These are phyloP conservation scores for Cystobasidium onofrii DNA, from an alignment of 768 basidiomycete species.

Conservation along the genomic window DNA sequence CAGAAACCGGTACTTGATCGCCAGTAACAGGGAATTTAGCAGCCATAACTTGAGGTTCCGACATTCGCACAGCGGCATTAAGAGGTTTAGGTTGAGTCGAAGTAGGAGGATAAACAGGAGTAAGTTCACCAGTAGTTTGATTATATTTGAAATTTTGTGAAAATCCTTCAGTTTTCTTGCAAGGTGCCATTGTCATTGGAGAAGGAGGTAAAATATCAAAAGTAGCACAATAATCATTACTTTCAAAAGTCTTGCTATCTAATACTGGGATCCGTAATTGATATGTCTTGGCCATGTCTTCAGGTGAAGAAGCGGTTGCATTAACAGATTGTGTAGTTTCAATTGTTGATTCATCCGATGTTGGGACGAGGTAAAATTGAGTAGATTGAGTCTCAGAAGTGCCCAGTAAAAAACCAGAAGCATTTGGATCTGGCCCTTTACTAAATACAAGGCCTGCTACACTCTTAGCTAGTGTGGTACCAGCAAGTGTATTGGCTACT, in stretches of 20 bases:
- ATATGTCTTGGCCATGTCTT: constrained; percentile 6
- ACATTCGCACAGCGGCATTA: constrained; percentile 6
- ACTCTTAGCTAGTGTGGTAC: constrained; percentile 34
- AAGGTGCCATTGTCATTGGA: constrained; percentile 35
- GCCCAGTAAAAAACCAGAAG: constrained; percentile 35
- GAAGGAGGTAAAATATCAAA: constrained; percentile 37
- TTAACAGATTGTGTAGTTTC: neutral
- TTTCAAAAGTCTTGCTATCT: constrained; percentile 31
- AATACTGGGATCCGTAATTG: constrained; percentile 37
- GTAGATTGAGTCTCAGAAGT: constrained; percentile 38
- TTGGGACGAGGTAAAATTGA: constrained; percentile 38
- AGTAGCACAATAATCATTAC: constrained; percentile 39
- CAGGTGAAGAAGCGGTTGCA: neutral
- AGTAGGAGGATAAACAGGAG: constrained; percentile 24
- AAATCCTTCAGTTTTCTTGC: constrained; percentile 35
- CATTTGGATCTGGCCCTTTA: constrained; percentile 19
- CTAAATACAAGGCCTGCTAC: constrained; percentile 38
- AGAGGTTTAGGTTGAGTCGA: neutral
- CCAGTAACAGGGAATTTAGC: neutral
- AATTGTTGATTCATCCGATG: constrained; percentile 25
- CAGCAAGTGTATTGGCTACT: constrained; percentile 36
- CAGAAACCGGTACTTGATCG: neutral
- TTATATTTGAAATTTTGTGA: constrained; percentile 39
- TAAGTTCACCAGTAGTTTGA: constrained; percentile 36
- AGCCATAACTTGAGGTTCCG: neutral